phyloP scores from a whole-genome alignment of 768 basidiomycete species.

The Termitomyces sp. region DNA sequence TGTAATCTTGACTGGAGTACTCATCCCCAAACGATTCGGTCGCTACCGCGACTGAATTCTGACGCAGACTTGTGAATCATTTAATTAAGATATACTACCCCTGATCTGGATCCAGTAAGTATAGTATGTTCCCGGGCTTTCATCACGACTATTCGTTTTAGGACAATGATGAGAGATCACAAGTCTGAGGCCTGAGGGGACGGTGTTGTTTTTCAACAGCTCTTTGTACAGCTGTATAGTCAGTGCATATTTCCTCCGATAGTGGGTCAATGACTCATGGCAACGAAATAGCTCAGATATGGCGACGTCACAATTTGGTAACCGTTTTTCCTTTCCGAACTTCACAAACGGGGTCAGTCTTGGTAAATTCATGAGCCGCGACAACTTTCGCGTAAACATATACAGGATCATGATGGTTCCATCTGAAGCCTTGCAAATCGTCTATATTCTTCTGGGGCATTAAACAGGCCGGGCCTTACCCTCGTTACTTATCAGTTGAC shows the following conservation, averaged over 20 bases:
- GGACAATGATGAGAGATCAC: neutral
- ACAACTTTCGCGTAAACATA: conserved; percentile 1
- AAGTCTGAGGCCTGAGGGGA: no score
- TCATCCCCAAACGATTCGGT: neutral
- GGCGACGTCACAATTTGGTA: neutral
- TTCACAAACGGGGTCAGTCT: neutral
- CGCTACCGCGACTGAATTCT: neutral
- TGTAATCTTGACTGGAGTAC: neutral
- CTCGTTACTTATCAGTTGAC: conserved; percentile 12
- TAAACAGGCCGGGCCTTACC: conserved; percentile 1
- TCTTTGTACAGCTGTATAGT: neutral
- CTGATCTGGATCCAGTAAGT: conserved; percentile 1
- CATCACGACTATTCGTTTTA: neutral
- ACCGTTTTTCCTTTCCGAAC: neutral
- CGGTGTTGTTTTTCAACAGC: neutral
- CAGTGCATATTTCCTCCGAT: neutral
- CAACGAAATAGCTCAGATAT: neutral
- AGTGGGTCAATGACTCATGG: neutral
- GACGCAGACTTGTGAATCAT: neutral
- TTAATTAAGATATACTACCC: neutral
- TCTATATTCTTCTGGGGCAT: no score
- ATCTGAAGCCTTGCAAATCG: neutral
- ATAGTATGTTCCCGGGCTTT: neutral
- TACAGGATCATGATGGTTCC: neutral
- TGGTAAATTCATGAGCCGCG: neutral